Base-by-base conservation (phyloP, 2,329 filamentous ascomycete genomes). In the Plectosphaerella sp. region DNA sequence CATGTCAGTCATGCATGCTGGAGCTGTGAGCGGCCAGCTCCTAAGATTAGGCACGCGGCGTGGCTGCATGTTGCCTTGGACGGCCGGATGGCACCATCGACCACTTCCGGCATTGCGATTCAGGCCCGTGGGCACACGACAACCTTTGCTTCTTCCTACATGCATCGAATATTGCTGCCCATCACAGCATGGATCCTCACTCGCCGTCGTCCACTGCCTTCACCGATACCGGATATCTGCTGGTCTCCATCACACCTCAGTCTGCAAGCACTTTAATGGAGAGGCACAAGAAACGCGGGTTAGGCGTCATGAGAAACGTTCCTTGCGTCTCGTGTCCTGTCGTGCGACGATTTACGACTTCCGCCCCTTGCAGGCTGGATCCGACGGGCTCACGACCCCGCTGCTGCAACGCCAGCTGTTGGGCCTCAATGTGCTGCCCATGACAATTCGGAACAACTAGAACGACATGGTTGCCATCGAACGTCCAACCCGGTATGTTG, bases 321-420 rank as follows among this genome's bases (percentile, higher is more conserved):
- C 54, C 45, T 54, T 45, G 41, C 50, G 36, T 49, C 50, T 56
- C 46, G 54, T 54, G 47, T 48, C 52, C 52, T 56, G 54, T 54
- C 42, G 54, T 56, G 54, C 52, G 50, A 50, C 25, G 45, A 45
- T 28, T 52, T 51, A 47, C 12, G 9, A n/a, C 14, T 20, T 20
- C 6, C 20, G 36, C 18, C 33, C 16, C 46, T 48, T 36, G 37
- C 45, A 41, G 45, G 47, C 28, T 35, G 35, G 28, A 48, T 33
- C 28, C 28, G 28, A 33, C 28, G 28, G 22, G 3, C 28, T 33
- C 28, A 10, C 11, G 28, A 45, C 49, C 49, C 45, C 42, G 47
- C 46, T 16, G 45, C 47, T 18, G 50, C 51, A 28, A 28, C 53
- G 45, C 39, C 45, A 22, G 20, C 35, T 22, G 10, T 33, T 12